phyloP scores from a whole-genome alignment of 495 filamentous ascomycete genomes.

The Neurospora sp. region DNA sequence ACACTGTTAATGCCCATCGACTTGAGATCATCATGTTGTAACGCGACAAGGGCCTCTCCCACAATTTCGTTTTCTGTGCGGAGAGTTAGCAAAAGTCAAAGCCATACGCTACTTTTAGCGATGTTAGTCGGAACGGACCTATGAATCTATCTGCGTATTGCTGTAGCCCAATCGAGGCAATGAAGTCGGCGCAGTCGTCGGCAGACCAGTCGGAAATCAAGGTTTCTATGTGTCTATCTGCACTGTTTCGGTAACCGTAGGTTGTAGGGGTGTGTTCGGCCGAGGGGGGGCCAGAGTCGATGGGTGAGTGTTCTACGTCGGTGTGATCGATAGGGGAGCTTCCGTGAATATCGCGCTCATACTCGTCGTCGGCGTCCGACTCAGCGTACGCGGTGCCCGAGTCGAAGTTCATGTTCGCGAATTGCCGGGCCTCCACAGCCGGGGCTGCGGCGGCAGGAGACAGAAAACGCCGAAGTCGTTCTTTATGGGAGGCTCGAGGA shows the following conservation, averaged over 20 bases:
- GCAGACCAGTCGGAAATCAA: conserved; percentile 82
- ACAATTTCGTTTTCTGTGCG: conserved; percentile 79
- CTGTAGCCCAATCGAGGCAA: conserved; percentile 65
- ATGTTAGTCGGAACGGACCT: conserved; percentile 32
- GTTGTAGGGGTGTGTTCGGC: conserved; percentile 87
- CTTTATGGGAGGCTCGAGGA: not conserved
- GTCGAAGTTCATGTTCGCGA: conserved; percentile 44
- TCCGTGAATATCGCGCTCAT: conserved; percentile 66
- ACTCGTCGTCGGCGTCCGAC: conserved; percentile 90
- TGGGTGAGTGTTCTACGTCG: conserved; percentile 71
- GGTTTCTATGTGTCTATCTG: conserved; percentile 60
- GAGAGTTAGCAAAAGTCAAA: conserved; percentile 19
- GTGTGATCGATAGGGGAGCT: conserved; percentile 63
- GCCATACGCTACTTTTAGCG: not conserved
- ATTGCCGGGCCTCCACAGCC: conserved; percentile 19
- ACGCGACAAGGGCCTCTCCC: conserved; percentile 78
- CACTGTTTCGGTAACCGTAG: conserved; percentile 59
- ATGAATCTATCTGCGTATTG: conserved; percentile 78
- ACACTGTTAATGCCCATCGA: conserved; percentile 89
- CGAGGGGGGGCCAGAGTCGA: conserved; percentile 68
- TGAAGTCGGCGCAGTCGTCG: conserved; percentile 80
- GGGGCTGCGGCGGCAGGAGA: conserved; percentile 10
- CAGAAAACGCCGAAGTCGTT: not conserved
- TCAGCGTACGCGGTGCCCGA: conserved; percentile 61
- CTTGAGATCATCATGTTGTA: conserved; percentile 87